A percentile compares a stretch with the other conserved stretches of the same genome.
phyloP scores from a whole-genome alignment of 495 filamentous ascomycete genomes.

The Geoglossum glabrum region DNA sequence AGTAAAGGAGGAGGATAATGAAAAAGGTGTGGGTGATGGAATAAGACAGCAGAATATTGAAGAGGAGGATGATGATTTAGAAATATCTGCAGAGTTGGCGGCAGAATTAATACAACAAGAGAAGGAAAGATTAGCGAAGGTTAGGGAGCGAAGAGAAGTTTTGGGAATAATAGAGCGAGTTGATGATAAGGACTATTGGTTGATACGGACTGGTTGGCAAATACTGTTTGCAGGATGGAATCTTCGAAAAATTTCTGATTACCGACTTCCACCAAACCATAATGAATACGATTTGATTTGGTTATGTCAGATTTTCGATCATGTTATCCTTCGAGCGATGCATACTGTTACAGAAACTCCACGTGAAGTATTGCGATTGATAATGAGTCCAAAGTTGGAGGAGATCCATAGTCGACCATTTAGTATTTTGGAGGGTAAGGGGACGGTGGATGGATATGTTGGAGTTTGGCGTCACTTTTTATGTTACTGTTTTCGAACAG shows the following conservation, averaged over 20 bases:
- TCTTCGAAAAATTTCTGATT: neutral
- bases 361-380: neutral
- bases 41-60: too few species aligned
- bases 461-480: neutral
- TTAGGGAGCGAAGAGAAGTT: neutral
- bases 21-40: too few species aligned
- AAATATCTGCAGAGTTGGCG: too few species aligned
- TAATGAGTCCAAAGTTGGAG: neutral
- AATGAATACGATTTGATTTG: neutral
- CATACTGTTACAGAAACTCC: neutral
- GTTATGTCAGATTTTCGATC: neutral
- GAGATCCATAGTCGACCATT: neutral
- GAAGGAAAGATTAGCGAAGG: neutral
- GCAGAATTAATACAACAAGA: too few species aligned
- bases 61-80: too few species aligned
- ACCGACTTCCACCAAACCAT: neutral
- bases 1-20: too few species aligned
- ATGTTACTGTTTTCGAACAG: neutral
- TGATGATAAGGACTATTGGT: neutral
- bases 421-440: neutral
- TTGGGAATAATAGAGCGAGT: neutral
- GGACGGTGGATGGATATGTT: neutral
- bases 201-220: neutral
- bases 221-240: neutral
- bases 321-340: neutral